A percentile compares a stretch with the other conserved stretches of the same genome.
phyloP scores from a whole-genome alignment of 306 rosid species.

The Rosa persica region DNA sequence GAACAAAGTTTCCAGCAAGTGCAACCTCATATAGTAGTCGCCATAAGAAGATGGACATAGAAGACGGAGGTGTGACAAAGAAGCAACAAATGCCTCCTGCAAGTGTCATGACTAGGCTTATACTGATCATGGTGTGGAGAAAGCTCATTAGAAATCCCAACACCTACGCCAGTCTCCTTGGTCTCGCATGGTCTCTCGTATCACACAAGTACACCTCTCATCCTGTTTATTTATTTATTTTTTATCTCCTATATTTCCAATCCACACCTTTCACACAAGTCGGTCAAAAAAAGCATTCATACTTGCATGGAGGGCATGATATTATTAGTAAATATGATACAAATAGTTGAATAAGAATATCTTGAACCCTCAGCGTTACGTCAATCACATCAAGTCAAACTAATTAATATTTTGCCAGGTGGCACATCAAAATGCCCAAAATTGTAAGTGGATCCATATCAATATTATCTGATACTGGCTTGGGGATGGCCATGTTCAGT shows the following conservation, averaged over 20 bases:
- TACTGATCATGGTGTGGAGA: constrained; percentile 90
- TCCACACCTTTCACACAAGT: not conserved
- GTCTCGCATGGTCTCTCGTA: constrained; percentile 75
- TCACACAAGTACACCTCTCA: constrained; percentile 51
- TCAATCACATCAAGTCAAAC: not conserved
- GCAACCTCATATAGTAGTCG: constrained; percentile 49
- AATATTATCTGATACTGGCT: constrained; percentile 80
- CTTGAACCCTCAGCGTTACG: not conserved
- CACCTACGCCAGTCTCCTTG: constrained; percentile 75
- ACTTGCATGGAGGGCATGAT: not conserved
- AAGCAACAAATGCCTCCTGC: constrained; percentile 80
- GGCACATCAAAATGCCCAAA: constrained; percentile 75
- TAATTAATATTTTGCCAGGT: constrained; percentile 32
- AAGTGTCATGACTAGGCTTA: constrained; percentile 81
- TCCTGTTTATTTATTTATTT: too few species aligned
- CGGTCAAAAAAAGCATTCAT: not conserved
- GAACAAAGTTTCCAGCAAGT: constrained; percentile 38
- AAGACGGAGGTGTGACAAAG: constrained; percentile 41
- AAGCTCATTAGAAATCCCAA: constrained; percentile 89
- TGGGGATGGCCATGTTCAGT: constrained; percentile 98
- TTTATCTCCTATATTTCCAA: not conserved
- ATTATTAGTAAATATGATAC: not conserved
- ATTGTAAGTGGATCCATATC: constrained; percentile 78
- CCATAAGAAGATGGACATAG: constrained; percentile 53
- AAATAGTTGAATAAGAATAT: not conserved